These are phyloP conservation scores for Halteria grandinella DNA, from an alignment of 73 alveolate genomes.

Conservation along the genomic window DNA sequence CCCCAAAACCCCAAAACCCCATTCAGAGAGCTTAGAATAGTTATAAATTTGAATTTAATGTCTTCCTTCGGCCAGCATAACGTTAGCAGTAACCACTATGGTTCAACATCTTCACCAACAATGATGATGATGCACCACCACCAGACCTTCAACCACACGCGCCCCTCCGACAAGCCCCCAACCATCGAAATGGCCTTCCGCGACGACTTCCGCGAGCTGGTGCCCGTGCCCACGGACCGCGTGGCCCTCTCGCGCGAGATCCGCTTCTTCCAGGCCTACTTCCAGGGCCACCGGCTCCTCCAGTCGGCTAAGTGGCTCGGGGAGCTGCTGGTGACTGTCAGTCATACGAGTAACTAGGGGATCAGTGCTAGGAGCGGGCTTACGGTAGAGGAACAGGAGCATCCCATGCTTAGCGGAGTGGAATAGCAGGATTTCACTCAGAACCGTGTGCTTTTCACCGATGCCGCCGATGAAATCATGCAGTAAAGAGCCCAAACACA, in stretches of 20 bases:
- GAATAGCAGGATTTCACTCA: conserved; percentile 58
- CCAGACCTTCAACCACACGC: too few species aligned
- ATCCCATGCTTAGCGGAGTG: neutral
- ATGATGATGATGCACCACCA: conserved; percentile 14
- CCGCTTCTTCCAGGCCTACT: conserved; percentile 10
- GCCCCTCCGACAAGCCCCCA: too few species aligned
- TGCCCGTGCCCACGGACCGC: conserved; percentile 14
- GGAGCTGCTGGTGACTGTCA: conserved; percentile 20
- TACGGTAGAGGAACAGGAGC: neutral
- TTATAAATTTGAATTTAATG: too few species aligned
- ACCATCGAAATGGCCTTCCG: neutral
- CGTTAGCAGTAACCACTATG: too few species aligned
- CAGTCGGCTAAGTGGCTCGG: conserved; percentile 44
- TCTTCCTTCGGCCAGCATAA: too few species aligned
- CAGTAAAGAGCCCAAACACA: conserved; percentile 60
- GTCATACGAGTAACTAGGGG: conserved; percentile 3
- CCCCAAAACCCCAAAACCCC: conserved; percentile 9
- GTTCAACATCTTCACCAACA: too few species aligned
- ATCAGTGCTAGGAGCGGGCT: neutral
- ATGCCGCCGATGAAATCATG: conserved; percentile 53
- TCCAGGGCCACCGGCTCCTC: neutral
- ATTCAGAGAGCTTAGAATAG: neutral
- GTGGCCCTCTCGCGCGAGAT: conserved; percentile 25
- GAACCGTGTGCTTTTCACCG: conserved; percentile 30
- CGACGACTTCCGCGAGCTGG: neutral